Evolutionary conservation across 2,329 filamentous ascomycete genomes (phyloP).

Genomic region (Talaromyces islandicus): DNA sequence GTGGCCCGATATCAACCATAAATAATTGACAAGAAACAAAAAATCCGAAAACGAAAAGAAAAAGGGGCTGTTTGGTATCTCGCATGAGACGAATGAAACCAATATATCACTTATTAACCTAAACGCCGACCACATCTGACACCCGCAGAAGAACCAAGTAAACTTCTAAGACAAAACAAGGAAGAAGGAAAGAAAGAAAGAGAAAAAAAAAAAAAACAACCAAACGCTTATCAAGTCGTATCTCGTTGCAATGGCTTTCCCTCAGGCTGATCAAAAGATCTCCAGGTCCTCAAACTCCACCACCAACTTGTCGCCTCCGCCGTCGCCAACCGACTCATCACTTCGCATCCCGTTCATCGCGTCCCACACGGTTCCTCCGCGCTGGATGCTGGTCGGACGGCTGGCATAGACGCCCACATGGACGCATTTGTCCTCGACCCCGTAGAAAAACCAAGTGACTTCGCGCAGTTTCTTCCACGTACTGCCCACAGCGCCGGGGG

Average conservation of each 20-base stretch:
- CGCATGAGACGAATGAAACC: background rate
- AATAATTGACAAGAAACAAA: background rate
- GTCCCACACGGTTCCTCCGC: slow-evolving; percentile 33
- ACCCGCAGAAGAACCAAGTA: background rate
- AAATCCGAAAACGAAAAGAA: background rate
- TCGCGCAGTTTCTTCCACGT: slow-evolving; percentile 55
- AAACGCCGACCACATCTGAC: background rate
- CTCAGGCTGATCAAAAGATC: slow-evolving; percentile 34
- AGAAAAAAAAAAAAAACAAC: slow-evolving; percentile 1
- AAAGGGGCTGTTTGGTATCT: background rate
- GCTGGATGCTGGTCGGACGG: slow-evolving; percentile 46
- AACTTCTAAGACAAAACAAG: no score
- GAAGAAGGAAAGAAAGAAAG: no score
- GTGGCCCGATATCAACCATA: background rate
- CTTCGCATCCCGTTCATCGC: slow-evolving; percentile 29
- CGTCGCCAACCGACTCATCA: slow-evolving; percentile 13
- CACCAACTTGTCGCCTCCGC: slow-evolving; percentile 34
- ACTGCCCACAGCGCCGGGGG: slow-evolving; percentile 35
- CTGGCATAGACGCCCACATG: slow-evolving; percentile 55
- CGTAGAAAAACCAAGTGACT: slow-evolving; percentile 58
- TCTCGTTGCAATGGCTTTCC: slow-evolving; percentile 2
- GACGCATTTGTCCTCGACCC: slow-evolving; percentile 53
- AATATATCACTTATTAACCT: background rate
- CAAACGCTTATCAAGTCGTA: slow-evolving; percentile 4
- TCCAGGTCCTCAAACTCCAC: slow-evolving; percentile 49